These are phyloP conservation scores for Soucietia sequanensis DNA, from an alignment of 805 yeast genomes.

Conservation along the genomic window DNA sequence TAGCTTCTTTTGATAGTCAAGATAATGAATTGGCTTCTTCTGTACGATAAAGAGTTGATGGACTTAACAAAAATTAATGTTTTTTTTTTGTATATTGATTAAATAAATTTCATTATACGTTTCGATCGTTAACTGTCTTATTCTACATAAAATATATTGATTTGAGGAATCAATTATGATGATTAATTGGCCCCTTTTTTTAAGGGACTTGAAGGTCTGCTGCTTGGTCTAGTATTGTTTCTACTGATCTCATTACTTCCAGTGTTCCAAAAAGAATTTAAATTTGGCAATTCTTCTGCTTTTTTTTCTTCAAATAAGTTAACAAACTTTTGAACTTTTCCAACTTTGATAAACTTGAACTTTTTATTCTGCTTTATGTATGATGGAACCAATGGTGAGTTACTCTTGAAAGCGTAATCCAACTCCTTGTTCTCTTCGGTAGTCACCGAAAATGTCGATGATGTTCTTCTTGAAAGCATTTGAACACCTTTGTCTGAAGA, in stretches of 20 bases:
- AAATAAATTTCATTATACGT: too few relatives aligned
- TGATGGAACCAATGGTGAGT: constrained; percentile 27
- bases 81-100: too few relatives aligned
- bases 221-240: constrained; percentile 8
- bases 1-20: constrained; percentile 18
- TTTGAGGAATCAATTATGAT: too few relatives aligned
- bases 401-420: constrained; percentile 29
- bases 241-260: neutral
- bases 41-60: too few relatives aligned
- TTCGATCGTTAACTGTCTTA: too few relatives aligned
- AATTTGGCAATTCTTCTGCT: constrained; percentile 9
- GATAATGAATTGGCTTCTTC: too few relatives aligned
- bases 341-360: constrained; percentile 44
- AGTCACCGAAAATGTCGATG: constrained; percentile 22
- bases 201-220: constrained; percentile 8
- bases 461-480: constrained; percentile 13
- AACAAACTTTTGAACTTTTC: constrained; percentile 46
- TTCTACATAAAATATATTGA: neutral
- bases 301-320: constrained; percentile 40
- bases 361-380: constrained; percentile 42
- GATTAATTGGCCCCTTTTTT: neutral
- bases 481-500: constrained; percentile 17
- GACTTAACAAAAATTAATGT: too few relatives aligned
- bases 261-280: too few relatives aligned
- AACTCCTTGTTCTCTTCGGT: constrained; percentile 23